These are phyloP conservation scores for Medicago lupulina DNA, from an alignment of 306 rosid species.

Conservation along the genomic window DNA sequence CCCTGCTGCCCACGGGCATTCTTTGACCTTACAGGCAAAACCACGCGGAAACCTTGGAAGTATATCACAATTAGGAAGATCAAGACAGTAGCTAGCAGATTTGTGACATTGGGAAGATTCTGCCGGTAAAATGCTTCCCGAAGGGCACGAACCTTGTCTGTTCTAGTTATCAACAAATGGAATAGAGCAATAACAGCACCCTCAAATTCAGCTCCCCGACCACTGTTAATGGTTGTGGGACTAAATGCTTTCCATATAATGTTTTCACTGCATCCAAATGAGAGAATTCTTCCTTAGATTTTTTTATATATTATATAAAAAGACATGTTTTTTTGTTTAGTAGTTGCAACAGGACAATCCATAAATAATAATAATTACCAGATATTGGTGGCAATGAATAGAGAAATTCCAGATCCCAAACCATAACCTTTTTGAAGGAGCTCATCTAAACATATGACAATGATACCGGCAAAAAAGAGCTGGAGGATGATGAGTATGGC, in stretches of 20 bases:
- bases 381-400: slow-evolving; percentile 93
- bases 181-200: slow-evolving; percentile 94
- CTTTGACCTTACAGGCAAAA: slow-evolving; percentile 95
- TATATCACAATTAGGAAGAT: slow-evolving; percentile 84
- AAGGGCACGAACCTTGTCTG: slow-evolving; percentile 90
- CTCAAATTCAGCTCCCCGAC: slow-evolving; percentile 95
- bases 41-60: slow-evolving; percentile 98
- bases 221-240: slow-evolving; percentile 95
- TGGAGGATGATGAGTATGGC: slow-evolving; percentile 89
- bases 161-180: slow-evolving; percentile 83
- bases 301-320: too few species aligned
- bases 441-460: slow-evolving; percentile 94
- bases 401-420: slow-evolving; percentile 97
- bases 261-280: slow-evolving; percentile 65
- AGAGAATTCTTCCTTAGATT: background rate
- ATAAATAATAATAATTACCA: slow-evolving; percentile 44
- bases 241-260: slow-evolving; percentile 97
- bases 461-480: slow-evolving; percentile 93
- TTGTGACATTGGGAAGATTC: slow-evolving; percentile 94
- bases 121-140: slow-evolving; percentile 94
- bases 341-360: too few species aligned
- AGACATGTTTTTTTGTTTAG: too few species aligned
- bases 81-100: slow-evolving; percentile 87
- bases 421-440: slow-evolving; percentile 99
- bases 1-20: slow-evolving; percentile 97